Evolutionary conservation across 1,139 yeast genomes (phyloP).

Genomic region (Saccharomyces hybrid): DNA sequence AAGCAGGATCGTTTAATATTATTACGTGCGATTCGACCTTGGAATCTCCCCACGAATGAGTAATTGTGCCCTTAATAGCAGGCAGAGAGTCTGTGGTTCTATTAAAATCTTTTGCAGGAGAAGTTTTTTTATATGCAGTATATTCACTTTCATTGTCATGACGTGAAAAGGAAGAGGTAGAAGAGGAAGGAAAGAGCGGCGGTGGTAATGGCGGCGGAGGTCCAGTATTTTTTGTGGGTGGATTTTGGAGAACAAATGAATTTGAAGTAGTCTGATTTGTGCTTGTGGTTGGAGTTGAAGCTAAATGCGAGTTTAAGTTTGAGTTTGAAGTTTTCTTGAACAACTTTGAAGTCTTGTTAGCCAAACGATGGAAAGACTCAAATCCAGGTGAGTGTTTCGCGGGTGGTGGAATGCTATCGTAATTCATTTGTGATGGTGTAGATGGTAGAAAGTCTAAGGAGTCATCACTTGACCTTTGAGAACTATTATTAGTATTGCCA

Average conservation of each 20-base stretch:
- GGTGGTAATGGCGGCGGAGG: constrained; percentile 2
- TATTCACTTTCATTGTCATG: background rate
- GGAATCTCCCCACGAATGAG: constrained; percentile 36
- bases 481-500: constrained; percentile 11
- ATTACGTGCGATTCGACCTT: constrained; percentile 21
- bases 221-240: constrained; percentile 2
- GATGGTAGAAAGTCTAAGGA: constrained; percentile 15
- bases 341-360: constrained; percentile 24
- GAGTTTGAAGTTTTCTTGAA: constrained; percentile 24
- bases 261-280: constrained; percentile 2
- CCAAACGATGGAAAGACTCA: constrained; percentile 27
- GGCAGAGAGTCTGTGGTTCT: constrained; percentile 17
- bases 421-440: constrained; percentile 13
- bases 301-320: constrained; percentile 10
- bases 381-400: constrained; percentile 24
- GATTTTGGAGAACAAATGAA: constrained; percentile 4
- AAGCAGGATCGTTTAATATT: constrained; percentile 17
- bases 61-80: constrained; percentile 35
- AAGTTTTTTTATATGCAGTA: background rate
- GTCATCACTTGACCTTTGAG: constrained; percentile 20
- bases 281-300: background rate
- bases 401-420: constrained; percentile 5
- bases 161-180: background rate
- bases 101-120: background rate
- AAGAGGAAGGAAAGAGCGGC: background rate